These are phyloP conservation scores for Calonectria henricotiae DNA, from an alignment of 2,329 filamentous ascomycete species.

Conservation along the genomic window DNA sequence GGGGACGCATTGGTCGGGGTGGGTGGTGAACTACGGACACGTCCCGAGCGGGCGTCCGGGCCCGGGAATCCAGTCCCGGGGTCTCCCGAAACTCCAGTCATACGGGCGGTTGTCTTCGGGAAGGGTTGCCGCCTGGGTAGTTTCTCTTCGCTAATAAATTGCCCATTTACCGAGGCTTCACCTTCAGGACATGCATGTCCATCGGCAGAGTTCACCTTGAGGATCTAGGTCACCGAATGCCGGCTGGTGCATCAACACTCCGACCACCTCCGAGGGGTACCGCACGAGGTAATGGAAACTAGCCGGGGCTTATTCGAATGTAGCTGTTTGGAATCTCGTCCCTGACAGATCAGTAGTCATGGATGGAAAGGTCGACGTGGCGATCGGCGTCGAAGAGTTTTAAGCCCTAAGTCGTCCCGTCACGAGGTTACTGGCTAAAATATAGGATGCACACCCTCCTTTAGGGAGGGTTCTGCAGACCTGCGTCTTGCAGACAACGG, in stretches of 20 bases:
- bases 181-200: slow-evolving; percentile 33
- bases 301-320: slow-evolving; percentile 5
- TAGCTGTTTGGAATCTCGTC: neutral
- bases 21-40: slow-evolving; percentile 21
- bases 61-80: slow-evolving; percentile 36
- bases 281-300: slow-evolving; percentile 1
- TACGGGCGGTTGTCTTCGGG: slow-evolving; percentile 32
- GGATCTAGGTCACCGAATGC: slow-evolving; percentile 29
- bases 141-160: slow-evolving; percentile 28
- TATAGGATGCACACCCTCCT: slow-evolving; percentile 3
- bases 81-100: slow-evolving; percentile 39
- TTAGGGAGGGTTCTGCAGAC: neutral
- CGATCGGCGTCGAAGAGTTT: slow-evolving; percentile 2
- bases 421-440: neutral
- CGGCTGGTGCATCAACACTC: neutral
- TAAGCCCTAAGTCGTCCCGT: neutral
- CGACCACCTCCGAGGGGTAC: slow-evolving; percentile 4
- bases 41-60: slow-evolving; percentile 36
- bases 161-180: slow-evolving; percentile 34
- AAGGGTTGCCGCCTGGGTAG: slow-evolving; percentile 27
- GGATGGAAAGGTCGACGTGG: slow-evolving; percentile 10
- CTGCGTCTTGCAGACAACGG: neutral
- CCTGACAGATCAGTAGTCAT: slow-evolving; percentile 10
- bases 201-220: slow-evolving; percentile 32
- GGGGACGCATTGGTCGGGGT: slow-evolving; percentile 25